These are phyloP conservation scores for Diaporthe helianthi DNA, from an alignment of 2,329 filamentous ascomycete species.

Conservation along the genomic window DNA sequence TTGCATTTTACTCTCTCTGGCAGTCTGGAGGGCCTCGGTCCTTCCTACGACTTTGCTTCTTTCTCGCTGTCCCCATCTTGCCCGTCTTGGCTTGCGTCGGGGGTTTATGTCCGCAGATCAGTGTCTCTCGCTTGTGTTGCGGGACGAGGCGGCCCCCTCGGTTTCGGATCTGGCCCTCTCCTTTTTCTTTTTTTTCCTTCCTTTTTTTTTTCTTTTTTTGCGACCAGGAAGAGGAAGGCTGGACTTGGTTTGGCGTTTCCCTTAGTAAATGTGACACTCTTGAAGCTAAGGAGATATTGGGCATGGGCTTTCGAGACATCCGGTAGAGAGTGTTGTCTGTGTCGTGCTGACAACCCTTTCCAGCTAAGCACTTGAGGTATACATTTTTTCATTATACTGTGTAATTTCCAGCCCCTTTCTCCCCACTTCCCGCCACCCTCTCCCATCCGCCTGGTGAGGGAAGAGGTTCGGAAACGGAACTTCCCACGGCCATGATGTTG, in stretches of 20 bases:
- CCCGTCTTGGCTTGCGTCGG: constrained; percentile 11
- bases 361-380: neutral
- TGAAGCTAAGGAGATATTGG: neutral
- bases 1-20: neutral
- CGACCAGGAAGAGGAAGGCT: neutral
- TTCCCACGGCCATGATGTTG: neutral
- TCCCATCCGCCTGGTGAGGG: neutral
- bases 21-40: neutral
- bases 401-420: neutral
- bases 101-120: constrained; percentile 14
- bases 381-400: neutral
- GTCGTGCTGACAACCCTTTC: neutral
- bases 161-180: neutral
- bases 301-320: too few relatives aligned
- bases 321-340: neutral
- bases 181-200: too few relatives aligned
- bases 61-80: neutral
- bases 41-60: neutral
- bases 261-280: neutral
- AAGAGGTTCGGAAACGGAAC: neutral
- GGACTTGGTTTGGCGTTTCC: neutral
- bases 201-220: neutral
- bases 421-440: neutral
- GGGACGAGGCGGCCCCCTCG: constrained; percentile 2
- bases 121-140: constrained; percentile 1